Base-by-base conservation (phyloP, 495 filamentous ascomycete species). In the Trichoderma erinaceum region DNA sequence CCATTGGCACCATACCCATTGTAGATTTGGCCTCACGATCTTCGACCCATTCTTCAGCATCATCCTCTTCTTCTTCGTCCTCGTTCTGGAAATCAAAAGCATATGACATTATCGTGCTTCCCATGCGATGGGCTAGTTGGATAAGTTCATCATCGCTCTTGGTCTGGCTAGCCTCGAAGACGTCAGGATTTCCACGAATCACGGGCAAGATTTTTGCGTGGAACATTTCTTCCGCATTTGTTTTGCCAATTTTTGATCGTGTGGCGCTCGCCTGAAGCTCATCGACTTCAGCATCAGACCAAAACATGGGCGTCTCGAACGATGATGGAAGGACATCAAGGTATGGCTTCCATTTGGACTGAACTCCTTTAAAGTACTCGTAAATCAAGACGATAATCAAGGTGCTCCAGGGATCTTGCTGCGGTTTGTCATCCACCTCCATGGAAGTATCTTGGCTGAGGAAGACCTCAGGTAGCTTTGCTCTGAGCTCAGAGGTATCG, bases 291-390 rank as follows among this genome's bases (percentile, higher is more conserved):
- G 78, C 74, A 8, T 82, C 74, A 2, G 88, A 84, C 94, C 94
- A 98, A 78, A 93, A 97, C 86, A 97, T 96, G 71, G 95, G 81
- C 2, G 92, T 96, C 76, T 96, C 84, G 70, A 98, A 96, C 23
- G 83, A 73, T n/a, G 73, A 72, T 0, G 93, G 94, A 15, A 98
- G 81, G 50, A 97, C 80, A n/a, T 84, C 82, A 69, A 97, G 85
- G 78, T 98, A 98, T 0, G 87, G 85, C 29, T 83, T 84, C 93
- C 93, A 98, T 44, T 72, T 74, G 1, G 92, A 95, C 1, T 79
- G 73, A 0, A 79, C 74, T 6, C 88, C 85, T 43, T 79, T 82
- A 23, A 87, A 74, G 71, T 87, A 86, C 78, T 97, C 92, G 73
- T 90, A 89, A 13, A 96, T 83, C 84, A 97, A 87, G 58, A 91